These are phyloP conservation scores for Harringtonia lauricola DNA, from an alignment of 2,329 filamentous ascomycete genomes.

Conservation along the genomic window DNA sequence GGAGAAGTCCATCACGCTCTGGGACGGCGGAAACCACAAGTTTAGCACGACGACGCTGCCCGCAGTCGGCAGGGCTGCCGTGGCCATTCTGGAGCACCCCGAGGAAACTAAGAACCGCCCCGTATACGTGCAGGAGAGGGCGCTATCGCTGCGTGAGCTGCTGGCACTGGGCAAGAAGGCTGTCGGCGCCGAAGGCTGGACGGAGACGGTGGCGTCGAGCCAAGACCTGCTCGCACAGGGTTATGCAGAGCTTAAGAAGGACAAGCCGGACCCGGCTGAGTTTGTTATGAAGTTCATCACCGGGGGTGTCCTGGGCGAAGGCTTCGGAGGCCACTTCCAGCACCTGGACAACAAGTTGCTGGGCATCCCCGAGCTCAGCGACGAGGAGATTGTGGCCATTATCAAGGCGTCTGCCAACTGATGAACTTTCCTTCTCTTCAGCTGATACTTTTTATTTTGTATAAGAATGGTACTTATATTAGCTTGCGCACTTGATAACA, in stretches of 20 bases:
- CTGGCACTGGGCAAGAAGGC: slow-evolving; percentile 20
- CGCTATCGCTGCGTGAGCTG: slow-evolving; percentile 19
- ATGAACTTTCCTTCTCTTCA: no score
- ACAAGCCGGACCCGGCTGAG: background rate
- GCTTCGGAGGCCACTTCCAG: slow-evolving; percentile 21
- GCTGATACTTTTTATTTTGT: no score
- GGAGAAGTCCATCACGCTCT: slow-evolving; percentile 16
- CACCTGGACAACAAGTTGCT: slow-evolving; percentile 32
- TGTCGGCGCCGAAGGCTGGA: background rate
- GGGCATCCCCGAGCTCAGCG: slow-evolving; percentile 28
- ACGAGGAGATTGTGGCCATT: slow-evolving; percentile 26
- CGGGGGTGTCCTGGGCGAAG: slow-evolving; percentile 1
- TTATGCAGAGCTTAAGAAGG: background rate
- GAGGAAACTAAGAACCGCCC: slow-evolving; percentile 22
- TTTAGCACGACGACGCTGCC: slow-evolving; percentile 23
- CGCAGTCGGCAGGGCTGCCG: slow-evolving; percentile 20
- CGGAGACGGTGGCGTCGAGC: background rate
- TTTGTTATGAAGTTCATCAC: slow-evolving; percentile 3
- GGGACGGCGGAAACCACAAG: slow-evolving; percentile 22
- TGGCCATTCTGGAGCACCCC: slow-evolving; percentile 16
- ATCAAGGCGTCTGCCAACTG: slow-evolving; percentile 15
- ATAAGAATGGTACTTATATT: no score
- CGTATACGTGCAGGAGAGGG: slow-evolving; percentile 22
- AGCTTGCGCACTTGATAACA: no score
- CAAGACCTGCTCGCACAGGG: background rate